Evolutionary conservation across 176 grass and related monocot species (phyloP), one percentile per base, ranked within the genome.

Genomic region (Rhipidocladum racemiflorum): DNA sequence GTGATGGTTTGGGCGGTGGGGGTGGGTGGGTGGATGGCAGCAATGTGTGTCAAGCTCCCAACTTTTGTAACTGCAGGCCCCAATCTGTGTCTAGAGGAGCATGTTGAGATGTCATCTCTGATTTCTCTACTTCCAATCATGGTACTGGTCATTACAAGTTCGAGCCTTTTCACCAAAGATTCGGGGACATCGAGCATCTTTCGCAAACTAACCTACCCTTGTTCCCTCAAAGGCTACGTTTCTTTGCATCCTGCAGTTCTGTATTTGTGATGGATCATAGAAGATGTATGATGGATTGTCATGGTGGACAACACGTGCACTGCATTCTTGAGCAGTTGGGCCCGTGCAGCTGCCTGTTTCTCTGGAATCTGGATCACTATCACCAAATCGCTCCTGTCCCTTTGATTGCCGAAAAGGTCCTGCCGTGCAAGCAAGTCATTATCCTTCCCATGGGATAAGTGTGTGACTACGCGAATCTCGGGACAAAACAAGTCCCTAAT

Each of bases 381-480:
- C 78, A 15, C 54, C 27, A 54, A 81, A 71, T 40, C 54, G 11
- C 68, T 43, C 57, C 13, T 46, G 9, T 86, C 83, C 11, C 48
- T 86, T 72, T 13, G 42, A 32, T 35, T 65, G 20, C 20, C 13
- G 6, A 13, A 54, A 70, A 65, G 72, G 8, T 82, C 28, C 73
- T 78, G 78, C n/a, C 88, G 88, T 90, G 78, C 83, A 90, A 82
- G 88, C 65, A 90, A 90, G 46, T 46, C 23, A 40, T 30, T 71
- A 21, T 17, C 21, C 38, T 20, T 16, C 77, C 66, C 65, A 86
- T 53, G 28, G 65, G 83, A 90, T 72, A 83, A 78, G 73, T 9
- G 35, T 61, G 66, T 66, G 72, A 68, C 21, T 39, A 0, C 32
- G 65, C 17, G 6, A 81, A 70, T 43, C 7, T 50, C n/a, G 0